Evolutionary conservation across 2,329 filamentous ascomycete species (phyloP).

Genomic region (Lecanoromycetidae sp.): DNA sequence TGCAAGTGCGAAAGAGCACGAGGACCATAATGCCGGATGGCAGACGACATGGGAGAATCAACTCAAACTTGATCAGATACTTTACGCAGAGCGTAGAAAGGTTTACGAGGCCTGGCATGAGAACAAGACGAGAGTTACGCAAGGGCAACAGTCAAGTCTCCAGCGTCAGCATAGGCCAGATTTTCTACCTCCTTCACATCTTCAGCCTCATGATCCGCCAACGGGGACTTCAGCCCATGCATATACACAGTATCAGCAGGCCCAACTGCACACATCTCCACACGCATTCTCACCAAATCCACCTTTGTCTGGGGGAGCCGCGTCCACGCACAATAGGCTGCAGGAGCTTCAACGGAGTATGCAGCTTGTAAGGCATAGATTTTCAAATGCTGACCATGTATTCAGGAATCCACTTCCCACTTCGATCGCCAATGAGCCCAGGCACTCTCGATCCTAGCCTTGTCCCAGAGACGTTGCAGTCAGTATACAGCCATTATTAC

Average conservation of each 20-base stretch:
- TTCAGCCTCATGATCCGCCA: constrained; percentile 2
- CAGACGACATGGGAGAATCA: constrained; percentile 1
- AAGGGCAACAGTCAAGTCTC: background rate
- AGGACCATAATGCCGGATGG: background rate
- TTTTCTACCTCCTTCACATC: background rate
- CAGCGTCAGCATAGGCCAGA: background rate
- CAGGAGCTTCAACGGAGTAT: background rate
- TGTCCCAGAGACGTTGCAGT: constrained; percentile 4
- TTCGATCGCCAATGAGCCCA: constrained; percentile 10
- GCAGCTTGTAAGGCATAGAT: background rate
- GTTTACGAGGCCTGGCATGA: constrained; percentile 1
- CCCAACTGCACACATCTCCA: background rate
- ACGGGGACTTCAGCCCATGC: background rate
- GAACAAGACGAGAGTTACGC: background rate
- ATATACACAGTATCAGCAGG: constrained; percentile 1
- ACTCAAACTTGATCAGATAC: background rate
- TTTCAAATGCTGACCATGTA: background rate
- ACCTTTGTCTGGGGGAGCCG: background rate
- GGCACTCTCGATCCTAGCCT: constrained; percentile 12
- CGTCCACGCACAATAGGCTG: background rate
- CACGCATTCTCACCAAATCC: background rate
- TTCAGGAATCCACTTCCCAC: background rate
- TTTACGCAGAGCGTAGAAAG: constrained; percentile 8
- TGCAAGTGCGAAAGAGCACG: background rate
- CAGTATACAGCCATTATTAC: constrained; percentile 5